Evolutionary conservation across 164 flowering plant genomes (phyloP).

Genomic region (Taxillus chinensis): DNA sequence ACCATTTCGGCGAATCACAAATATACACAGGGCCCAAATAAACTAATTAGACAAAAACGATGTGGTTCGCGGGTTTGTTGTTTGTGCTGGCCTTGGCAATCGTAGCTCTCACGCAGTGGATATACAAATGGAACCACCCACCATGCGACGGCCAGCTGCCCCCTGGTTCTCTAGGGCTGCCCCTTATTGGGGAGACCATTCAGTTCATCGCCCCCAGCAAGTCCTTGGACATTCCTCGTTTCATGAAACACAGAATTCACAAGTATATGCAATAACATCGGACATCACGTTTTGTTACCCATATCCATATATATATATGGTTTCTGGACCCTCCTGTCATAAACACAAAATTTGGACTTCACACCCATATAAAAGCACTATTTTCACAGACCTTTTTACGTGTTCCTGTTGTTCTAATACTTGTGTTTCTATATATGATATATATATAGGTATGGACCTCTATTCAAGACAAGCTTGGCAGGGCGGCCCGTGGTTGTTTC

Average conservation of each 20-base stretch:
- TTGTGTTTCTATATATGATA: too few species aligned
- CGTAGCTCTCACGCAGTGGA: conserved; percentile 3
- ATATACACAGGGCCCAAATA: too few species aligned
- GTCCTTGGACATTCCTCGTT: conserved; percentile 20
- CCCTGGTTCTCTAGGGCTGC: conserved; percentile 32
- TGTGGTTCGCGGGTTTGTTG: not conserved
- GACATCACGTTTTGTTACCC: too few species aligned
- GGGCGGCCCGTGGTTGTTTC: conserved; percentile 8
- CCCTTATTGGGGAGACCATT: conserved; percentile 33
- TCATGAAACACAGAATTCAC: conserved; percentile 21
- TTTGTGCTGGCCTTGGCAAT: not conserved
- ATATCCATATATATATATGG: too few species aligned
- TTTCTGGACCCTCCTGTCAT: too few species aligned
- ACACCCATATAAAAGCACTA: too few species aligned
- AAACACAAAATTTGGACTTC: too few species aligned
- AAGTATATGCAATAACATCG: conserved; percentile 11
- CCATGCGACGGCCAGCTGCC: conserved; percentile 19
- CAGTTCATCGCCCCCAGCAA: conserved; percentile 17
- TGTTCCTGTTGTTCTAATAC: too few species aligned
- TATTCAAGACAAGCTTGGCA: conserved; percentile 10
- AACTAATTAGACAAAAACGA: not conserved
- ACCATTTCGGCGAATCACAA: too few species aligned
- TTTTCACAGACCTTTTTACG: too few species aligned
- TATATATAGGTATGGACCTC: not conserved
- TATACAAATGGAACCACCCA: conserved; percentile 17